A percentile compares a stretch with the other conserved stretches of the same genome.
Conservation (phyloP, 179 eudicot genomes). For the Silene coronaria region DNA sequence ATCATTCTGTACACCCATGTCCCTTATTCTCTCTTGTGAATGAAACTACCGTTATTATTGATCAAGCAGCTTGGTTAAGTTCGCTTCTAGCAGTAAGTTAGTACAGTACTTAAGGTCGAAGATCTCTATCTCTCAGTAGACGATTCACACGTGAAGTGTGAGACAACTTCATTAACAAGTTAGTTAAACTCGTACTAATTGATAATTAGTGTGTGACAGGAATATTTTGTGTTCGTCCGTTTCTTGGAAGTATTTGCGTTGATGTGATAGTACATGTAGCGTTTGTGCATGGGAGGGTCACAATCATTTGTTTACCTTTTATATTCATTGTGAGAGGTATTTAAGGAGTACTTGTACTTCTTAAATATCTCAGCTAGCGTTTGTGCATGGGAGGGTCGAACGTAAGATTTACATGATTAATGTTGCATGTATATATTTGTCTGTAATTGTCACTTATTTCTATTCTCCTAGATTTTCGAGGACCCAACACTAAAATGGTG, state of each 20-base stretch:
- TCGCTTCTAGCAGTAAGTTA: neutral
- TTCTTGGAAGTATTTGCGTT: too few relatives aligned
- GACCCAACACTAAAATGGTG: slow-evolving; percentile 10
- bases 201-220: too few relatives aligned
- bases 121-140: neutral
- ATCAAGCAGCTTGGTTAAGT: neutral
- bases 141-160: neutral
- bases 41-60: neutral
- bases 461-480: slow-evolving; percentile 8
- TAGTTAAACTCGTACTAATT: too few relatives aligned
- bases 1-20: neutral
- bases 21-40: neutral
- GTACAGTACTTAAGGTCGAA: neutral
- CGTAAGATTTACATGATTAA: too few relatives aligned
- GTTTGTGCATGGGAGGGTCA: too few relatives aligned
- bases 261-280: too few relatives aligned
- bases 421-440: neutral
- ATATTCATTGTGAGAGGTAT: neutral
- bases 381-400: too few relatives aligned
- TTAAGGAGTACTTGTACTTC: too few relatives aligned
- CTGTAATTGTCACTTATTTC: neutral
- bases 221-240: too few relatives aligned
- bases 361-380: too few relatives aligned
- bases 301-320: too few relatives aligned
- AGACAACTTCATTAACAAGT: too few relatives aligned